Evolutionary conservation across 1,139 yeast species (phyloP).

Genomic region (Scheffersomyces titani): DNA sequence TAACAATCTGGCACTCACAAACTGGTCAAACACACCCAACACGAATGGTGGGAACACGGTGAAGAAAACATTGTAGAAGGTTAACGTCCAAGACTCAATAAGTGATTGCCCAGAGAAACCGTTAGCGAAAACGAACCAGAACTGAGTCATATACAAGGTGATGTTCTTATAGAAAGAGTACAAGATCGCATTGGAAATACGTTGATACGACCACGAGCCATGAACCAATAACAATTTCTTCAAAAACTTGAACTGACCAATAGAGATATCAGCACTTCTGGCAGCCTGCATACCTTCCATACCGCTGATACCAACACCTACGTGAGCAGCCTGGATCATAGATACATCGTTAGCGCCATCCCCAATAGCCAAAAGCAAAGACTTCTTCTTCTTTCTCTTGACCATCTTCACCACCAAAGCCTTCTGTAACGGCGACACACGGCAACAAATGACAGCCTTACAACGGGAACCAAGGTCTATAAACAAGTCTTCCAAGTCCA

Average conservation of each 20-base stretch:
- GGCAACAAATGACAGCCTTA: conserved; percentile 91
- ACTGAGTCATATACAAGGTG: conserved; percentile 94
- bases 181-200: conserved; percentile 87
- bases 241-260: conserved; percentile 91
- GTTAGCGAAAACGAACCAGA: conserved; percentile 93
- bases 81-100: conserved; percentile 97
- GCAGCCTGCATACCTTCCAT: conserved; percentile 99
- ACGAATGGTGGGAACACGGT: conserved; percentile 96
- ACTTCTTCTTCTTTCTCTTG: conserved; percentile 67
- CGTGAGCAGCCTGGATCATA: conserved; percentile 99
- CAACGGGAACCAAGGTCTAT: conserved; percentile 82
- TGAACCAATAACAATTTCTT: conserved; percentile 85
- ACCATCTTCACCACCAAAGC: conserved; percentile 95
- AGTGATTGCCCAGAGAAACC: conserved; percentile 95
- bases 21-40: conserved; percentile 95
- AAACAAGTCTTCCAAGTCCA: conserved; percentile 75
- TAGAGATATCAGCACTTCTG: conserved; percentile 93
- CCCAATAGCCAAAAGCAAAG: conserved; percentile 88
- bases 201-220: conserved; percentile 97
- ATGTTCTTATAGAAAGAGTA: conserved; percentile 96
- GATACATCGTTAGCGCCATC: conserved; percentile 99
- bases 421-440: conserved; percentile 96
- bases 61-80: conserved; percentile 93
- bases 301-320: conserved; percentile 98
- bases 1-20: conserved; percentile 83